Percentiles rank a stretch among this genome's conserved stretches.
Evolutionary conservation across 345 rosid genomes (phyloP).

Genomic region (Nephelium lappaceum): DNA sequence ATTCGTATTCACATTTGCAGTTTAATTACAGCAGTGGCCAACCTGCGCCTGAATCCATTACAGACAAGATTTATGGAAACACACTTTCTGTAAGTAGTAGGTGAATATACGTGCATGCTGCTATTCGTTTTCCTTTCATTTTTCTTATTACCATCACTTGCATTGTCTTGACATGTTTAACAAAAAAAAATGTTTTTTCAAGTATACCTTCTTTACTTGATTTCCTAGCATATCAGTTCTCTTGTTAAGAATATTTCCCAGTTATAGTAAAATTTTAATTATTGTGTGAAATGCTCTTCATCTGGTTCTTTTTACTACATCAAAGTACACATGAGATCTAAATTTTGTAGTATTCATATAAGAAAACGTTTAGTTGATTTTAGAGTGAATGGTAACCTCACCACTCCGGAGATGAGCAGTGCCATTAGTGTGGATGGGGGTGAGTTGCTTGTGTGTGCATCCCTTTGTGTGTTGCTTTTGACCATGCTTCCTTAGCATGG

Average conservation of each 20-base stretch:
- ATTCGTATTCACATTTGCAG: conserved; percentile 35
- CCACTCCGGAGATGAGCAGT: background rate
- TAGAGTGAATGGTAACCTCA: background rate
- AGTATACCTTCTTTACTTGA: background rate
- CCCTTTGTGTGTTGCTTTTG: background rate
- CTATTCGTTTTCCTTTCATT: background rate
- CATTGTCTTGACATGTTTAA: background rate
- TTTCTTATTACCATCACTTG: background rate
- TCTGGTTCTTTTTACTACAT: background rate
- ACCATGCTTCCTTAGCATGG: background rate
- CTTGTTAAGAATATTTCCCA: background rate
- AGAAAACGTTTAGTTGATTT: background rate
- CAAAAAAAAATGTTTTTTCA: conserved; percentile 3
- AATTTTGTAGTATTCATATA: background rate
- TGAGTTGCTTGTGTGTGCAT: background rate
- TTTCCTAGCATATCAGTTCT: background rate
- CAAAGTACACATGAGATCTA: background rate
- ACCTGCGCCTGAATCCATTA: conserved; percentile 91
- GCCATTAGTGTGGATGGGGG: background rate
- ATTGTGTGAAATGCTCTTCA: background rate
- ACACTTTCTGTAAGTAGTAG: conserved; percentile 83
- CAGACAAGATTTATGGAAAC: conserved; percentile 95
- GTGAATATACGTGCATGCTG: background rate
- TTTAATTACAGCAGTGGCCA: conserved; percentile 96
- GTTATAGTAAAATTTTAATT: background rate